phyloP scores from a whole-genome alignment of 768 basidiomycete species.

The Boletus pseudo-olivaceus region DNA sequence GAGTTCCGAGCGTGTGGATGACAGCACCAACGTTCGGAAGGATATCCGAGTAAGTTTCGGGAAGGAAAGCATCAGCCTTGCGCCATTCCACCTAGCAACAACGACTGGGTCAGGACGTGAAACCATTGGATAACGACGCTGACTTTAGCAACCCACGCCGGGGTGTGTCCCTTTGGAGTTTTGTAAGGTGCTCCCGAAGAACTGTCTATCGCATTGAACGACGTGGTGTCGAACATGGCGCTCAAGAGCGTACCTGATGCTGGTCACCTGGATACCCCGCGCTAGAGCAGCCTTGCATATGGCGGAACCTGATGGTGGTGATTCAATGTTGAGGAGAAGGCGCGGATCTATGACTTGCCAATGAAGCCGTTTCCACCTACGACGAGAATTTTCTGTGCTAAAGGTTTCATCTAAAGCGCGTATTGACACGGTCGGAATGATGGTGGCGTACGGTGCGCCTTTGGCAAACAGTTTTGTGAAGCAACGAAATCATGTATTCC shows the following conservation, averaged over 20 bases:
- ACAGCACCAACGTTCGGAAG: slow-evolving; percentile 69
- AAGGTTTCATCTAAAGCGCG: slow-evolving; percentile 13
- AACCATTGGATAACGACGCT: slow-evolving; percentile 12
- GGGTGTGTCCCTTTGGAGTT: slow-evolving; percentile 87
- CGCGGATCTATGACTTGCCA: slow-evolving; percentile 44
- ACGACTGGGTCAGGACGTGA: slow-evolving; percentile 6
- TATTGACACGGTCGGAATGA: not conserved
- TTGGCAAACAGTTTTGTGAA: not conserved
- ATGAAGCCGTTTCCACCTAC: slow-evolving; percentile 99
- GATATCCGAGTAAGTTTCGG: slow-evolving; percentile 65
- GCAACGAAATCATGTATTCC: not conserved
- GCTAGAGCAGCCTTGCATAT: slow-evolving; percentile 86
- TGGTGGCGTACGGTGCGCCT: not conserved
- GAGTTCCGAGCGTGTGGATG: slow-evolving; percentile 90
- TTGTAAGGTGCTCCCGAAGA: slow-evolving; percentile 82
- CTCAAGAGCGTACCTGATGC: slow-evolving; percentile 61
- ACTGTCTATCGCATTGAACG: slow-evolving; percentile 38
- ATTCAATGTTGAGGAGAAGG: not conserved
- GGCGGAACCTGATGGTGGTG: slow-evolving; percentile 67
- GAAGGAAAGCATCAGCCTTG: slow-evolving; percentile 76
- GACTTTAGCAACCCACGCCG: slow-evolving; percentile 82
- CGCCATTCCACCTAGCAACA: slow-evolving; percentile 78
- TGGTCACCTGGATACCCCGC: slow-evolving; percentile 82
- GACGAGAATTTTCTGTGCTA: slow-evolving; percentile 71
- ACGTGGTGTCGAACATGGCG: not conserved